Conservation (phyloP, 1,284 basidiomycete genomes). For the Ustilago cynodontis region DNA sequence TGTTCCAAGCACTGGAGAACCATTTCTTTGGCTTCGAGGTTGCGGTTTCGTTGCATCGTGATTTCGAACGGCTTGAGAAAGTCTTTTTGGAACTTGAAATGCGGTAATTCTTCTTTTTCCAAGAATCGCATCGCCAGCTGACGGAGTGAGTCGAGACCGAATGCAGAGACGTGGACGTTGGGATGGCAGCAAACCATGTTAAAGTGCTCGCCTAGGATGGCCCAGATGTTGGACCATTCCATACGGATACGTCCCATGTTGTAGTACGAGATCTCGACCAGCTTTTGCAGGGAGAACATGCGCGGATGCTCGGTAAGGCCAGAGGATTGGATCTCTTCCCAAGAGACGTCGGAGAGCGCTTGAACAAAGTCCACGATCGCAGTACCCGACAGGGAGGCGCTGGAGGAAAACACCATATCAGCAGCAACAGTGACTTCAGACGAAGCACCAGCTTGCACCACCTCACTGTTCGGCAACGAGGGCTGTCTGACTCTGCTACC, state of each 20-base stretch:
- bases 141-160: slow-evolving; percentile 95
- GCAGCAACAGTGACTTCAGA: slow-evolving; percentile 98
- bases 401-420: slow-evolving; percentile 98
- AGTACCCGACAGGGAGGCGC: slow-evolving; percentile 90
- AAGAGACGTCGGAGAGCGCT: slow-evolving; percentile 95
- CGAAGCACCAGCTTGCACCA: slow-evolving; percentile 95
- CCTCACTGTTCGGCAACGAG: slow-evolving; percentile 81
- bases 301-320: slow-evolving; percentile 88
- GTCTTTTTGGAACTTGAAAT: slow-evolving; percentile 99
- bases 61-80: slow-evolving; percentile 98
- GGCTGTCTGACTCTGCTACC: slow-evolving; percentile 26
- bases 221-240: slow-evolving; percentile 99
- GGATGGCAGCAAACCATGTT: slow-evolving; percentile 99
- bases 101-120: slow-evolving; percentile 96
- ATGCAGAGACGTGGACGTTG: slow-evolving; percentile 95
- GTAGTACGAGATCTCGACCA: slow-evolving; percentile 99
- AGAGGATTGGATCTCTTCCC: slow-evolving; percentile 99
- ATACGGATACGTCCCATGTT: slow-evolving; percentile 99
- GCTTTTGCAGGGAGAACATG: slow-evolving; percentile 96
- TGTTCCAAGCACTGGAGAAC: slow-evolving; percentile 98
- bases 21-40: slow-evolving; percentile 96
- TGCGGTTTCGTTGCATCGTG: slow-evolving; percentile 95
- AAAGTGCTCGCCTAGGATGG: slow-evolving; percentile 97
- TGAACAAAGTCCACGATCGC: slow-evolving; percentile 99
- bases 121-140: slow-evolving; percentile 98